phyloP scores from a whole-genome alignment of 768 basidiomycete genomes.

The Mrakia hoshinonis region DNA sequence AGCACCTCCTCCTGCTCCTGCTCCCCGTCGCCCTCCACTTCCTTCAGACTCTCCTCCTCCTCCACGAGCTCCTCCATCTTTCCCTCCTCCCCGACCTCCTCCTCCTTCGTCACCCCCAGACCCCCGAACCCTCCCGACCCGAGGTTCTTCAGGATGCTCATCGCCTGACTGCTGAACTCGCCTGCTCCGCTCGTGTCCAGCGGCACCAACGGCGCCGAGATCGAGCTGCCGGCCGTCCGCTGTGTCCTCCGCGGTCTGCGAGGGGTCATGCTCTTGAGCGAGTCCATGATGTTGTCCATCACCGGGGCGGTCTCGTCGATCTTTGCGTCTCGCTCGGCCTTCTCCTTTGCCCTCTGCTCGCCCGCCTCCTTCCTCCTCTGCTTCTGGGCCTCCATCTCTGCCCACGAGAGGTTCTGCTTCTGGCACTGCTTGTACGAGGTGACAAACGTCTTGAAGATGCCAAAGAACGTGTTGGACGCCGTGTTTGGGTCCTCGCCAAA shows the following conservation, averaged over 20 bases:
- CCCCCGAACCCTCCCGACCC: background rate
- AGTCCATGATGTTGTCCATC: slow-evolving; percentile 30
- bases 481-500: slow-evolving; percentile 80
- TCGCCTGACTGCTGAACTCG: slow-evolving; percentile 21
- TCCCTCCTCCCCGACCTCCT: background rate
- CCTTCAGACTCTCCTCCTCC: background rate
- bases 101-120: background rate
- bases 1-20: background rate
- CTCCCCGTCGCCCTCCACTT: background rate
- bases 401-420: slow-evolving; percentile 29
- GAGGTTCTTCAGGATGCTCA: slow-evolving; percentile 15
- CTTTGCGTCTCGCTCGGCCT: slow-evolving; percentile 20
- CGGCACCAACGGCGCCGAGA: background rate
- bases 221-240: background rate
- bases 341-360: slow-evolving; percentile 9
- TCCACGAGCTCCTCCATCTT: background rate
- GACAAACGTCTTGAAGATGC: slow-evolving; percentile 92
- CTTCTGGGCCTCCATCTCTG: slow-evolving; percentile 24
- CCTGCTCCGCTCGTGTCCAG: background rate
- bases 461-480: slow-evolving; percentile 87
- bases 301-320: slow-evolving; percentile 25
- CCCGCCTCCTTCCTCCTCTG: slow-evolving; percentile 24
- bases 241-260: background rate
- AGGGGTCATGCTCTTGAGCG: slow-evolving; percentile 22
- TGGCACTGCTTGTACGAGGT: slow-evolving; percentile 57